These are phyloP conservation scores for Simplicillium sp. DNA, from an alignment of 2,329 filamentous ascomycete species.

Conservation along the genomic window DNA sequence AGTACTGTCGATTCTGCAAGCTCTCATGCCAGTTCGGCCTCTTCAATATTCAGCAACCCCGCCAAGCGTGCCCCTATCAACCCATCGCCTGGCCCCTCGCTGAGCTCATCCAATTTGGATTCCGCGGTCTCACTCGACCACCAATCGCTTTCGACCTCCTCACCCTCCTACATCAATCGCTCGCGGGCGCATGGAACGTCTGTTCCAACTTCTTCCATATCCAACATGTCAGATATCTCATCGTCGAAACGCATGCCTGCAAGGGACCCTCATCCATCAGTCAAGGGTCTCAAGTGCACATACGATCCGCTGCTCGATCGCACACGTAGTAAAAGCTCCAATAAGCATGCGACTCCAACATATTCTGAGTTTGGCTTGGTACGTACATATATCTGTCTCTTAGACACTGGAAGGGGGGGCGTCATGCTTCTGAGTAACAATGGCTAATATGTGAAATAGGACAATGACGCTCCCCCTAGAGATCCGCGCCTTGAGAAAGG, in stretches of 20 bases:
- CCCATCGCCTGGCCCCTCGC: slow-evolving; percentile 30
- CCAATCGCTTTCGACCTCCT: slow-evolving; percentile 14
- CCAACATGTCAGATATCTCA: slow-evolving; percentile 6
- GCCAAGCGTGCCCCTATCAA: slow-evolving; percentile 30
- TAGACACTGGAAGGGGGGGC: slow-evolving; percentile 11
- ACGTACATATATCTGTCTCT: slow-evolving; percentile 41
- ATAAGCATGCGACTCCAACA: slow-evolving; percentile 48
- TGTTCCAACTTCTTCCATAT: too few species aligned
- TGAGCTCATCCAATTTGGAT: slow-evolving; percentile 31
- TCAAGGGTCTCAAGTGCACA: slow-evolving; percentile 48
- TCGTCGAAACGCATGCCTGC: slow-evolving; percentile 27
- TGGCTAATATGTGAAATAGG: slow-evolving; percentile 57
- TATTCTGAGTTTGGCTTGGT: slow-evolving; percentile 58
- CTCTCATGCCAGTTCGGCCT: slow-evolving; percentile 60
- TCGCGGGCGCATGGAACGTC: too few species aligned
- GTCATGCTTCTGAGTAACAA: slow-evolving; percentile 25
- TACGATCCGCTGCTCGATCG: slow-evolving; percentile 52
- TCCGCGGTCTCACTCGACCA: slow-evolving; percentile 39
- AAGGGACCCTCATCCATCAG: too few species aligned
- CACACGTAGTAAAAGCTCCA: slow-evolving; percentile 37
- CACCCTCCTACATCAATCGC: too few species aligned
- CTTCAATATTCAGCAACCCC: slow-evolving; percentile 57
- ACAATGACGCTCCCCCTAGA: slow-evolving; percentile 67
- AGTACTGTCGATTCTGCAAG: slow-evolving; percentile 64
- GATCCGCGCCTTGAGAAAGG: slow-evolving; percentile 74